A percentile compares a stretch with the other conserved stretches of the same genome.
Conservation (phyloP, 257 asterid species). For the Solanum ossicruentum region DNA sequence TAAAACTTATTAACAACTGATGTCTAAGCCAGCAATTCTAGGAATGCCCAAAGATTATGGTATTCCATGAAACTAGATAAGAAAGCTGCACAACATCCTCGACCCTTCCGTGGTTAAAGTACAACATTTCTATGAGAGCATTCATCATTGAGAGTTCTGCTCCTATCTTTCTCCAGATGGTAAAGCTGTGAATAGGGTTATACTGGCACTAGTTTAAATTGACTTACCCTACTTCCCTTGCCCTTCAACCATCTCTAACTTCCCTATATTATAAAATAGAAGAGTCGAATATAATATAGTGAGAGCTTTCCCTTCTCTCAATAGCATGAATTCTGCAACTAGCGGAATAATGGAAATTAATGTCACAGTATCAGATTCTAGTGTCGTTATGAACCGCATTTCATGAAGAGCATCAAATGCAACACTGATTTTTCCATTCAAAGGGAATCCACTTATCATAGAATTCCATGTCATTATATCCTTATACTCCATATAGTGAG, state of each 20-base stretch:
- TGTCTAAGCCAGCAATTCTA: conserved; percentile 25
- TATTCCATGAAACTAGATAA: conserved; percentile 53
- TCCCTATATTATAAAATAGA: too few relatives aligned
- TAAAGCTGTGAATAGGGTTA: conserved; percentile 34
- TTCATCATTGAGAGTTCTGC: conserved; percentile 24
- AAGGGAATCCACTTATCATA: conserved; percentile 39
- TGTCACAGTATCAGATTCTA: conserved; percentile 39
- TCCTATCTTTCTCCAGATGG: conserved; percentile 36
- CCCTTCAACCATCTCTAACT: too few relatives aligned
- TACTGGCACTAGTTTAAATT: too few relatives aligned
- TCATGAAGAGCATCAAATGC: conserved; percentile 27
- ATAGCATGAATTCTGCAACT: conserved; percentile 36
- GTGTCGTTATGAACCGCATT: conserved; percentile 36
- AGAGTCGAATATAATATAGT: too few relatives aligned
- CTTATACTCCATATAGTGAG: conserved; percentile 19
- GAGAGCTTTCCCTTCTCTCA: conserved; percentile 31
- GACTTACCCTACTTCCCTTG: too few relatives aligned
- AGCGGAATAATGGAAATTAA: conserved; percentile 28
- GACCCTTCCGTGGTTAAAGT: conserved; percentile 23
- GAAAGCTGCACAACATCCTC: conserved; percentile 29
- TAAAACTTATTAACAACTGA: conserved; percentile 32
- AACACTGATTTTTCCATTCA: conserved; percentile 16
- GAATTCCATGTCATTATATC: conserved; percentile 62
- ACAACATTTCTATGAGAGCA: conserved; percentile 58
- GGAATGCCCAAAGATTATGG: conserved; percentile 51